Conservation (phyloP, 2,329 filamentous ascomycete genomes). For the Apiospora malaysiana region DNA sequence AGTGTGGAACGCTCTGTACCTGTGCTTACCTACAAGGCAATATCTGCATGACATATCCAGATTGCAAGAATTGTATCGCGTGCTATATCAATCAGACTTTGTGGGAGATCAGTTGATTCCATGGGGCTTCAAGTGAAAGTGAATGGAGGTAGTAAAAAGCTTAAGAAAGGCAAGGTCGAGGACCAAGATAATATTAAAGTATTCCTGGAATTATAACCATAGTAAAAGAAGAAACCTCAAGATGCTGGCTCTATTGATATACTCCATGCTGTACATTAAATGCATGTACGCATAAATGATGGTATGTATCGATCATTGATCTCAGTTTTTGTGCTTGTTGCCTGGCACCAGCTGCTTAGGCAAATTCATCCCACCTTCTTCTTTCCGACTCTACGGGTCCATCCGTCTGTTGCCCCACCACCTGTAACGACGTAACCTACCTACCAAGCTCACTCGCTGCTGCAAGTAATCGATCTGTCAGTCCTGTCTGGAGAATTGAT, state of each 20-base stretch:
- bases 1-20: background rate
- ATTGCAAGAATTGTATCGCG: too few species aligned
- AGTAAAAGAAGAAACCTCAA: too few species aligned
- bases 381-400: conserved; percentile 10
- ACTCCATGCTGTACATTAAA: background rate
- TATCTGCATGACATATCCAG: too few species aligned
- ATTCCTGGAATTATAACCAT: too few species aligned
- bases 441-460: conserved; percentile 10
- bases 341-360: conserved; percentile 3
- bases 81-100: too few species aligned
- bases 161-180: too few species aligned
- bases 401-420: conserved; percentile 7
- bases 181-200: too few species aligned
- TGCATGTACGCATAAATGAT: background rate
- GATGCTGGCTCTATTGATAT: too few species aligned
- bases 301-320: background rate
- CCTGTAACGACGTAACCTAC: conserved; percentile 11
- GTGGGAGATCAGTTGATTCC: too few species aligned
- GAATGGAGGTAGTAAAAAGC: too few species aligned
- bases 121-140: too few species aligned
- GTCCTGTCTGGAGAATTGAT: background rate
- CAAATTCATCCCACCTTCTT: conserved; percentile 13
- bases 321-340: background rate
- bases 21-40: background rate
- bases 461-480: background rate